Percentiles rank a stretch among this genome's conserved stretches.
These are phyloP conservation scores for Oryza glaberrima DNA, from an alignment of 176 grass and related monocot genomes.

Conservation along the genomic window DNA sequence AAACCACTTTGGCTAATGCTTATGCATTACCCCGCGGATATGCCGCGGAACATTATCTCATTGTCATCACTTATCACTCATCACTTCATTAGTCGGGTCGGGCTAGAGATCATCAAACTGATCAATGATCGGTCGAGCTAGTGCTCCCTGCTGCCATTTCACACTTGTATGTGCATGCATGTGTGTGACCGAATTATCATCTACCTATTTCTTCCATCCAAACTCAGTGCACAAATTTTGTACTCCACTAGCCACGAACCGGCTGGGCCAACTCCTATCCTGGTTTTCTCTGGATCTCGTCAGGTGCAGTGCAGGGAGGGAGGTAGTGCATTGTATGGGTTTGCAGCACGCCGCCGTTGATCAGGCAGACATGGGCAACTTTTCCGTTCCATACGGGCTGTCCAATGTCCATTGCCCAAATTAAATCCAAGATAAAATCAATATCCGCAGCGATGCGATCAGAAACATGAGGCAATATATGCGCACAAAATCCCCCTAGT, in stretches of 20 bases:
- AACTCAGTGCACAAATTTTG: constrained; percentile 40
- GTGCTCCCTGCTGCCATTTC: constrained; percentile 8
- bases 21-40: constrained; percentile 18
- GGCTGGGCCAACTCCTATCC: neutral
- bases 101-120: neutral
- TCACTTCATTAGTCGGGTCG: neutral
- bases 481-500: constrained; percentile 24
- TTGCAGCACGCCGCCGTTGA: constrained; percentile 29
- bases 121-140: constrained; percentile 8
- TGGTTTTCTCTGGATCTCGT: constrained; percentile 5
- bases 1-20: neutral
- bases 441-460: neutral
- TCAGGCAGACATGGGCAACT: constrained; percentile 9
- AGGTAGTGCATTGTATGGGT: neutral
- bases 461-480: constrained; percentile 2
- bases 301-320: neutral
- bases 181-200: neutral
- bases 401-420: neutral
- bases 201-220: constrained; percentile 9
- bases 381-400: neutral
- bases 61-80: neutral
- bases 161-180: constrained; percentile 1
- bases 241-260: constrained; percentile 40
- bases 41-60: constrained; percentile 15
- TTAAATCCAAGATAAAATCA: neutral